Base-by-base conservation (phyloP, 108 stramenopile genomes). In the Hondaea fermentalgiana region DNA sequence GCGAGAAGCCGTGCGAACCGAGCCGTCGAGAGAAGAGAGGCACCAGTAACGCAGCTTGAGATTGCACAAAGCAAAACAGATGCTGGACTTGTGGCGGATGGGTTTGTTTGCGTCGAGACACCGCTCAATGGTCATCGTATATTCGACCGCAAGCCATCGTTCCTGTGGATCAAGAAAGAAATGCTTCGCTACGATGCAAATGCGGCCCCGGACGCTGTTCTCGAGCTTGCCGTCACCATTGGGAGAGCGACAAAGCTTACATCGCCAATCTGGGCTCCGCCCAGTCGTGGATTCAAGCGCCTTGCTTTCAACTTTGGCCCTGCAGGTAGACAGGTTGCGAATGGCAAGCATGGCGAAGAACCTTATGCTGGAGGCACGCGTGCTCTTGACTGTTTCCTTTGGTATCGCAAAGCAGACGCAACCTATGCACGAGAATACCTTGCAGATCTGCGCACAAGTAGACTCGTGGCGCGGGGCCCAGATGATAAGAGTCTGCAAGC, bases 371-470 rank as follows among this genome's bases (percentile, higher is more conserved):
- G 5, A 8, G 25, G 64, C 25, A 17, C 42, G 42, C 42, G 64
- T 28, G 42, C 17, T 17, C 76, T 6, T 83, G 76, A 47, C 76
- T 47, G n/a, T 2, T 83, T 83, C 28, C n/a, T 83, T 3, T 83
- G 76, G 76, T 83, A 83, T 23, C 76, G 76, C 45, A 83, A 83
- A 35, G 49, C 45, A 53, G 76, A 83, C 76, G 10, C n/a, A 12
- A 83, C 76, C 6, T 83, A 83, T 45, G n/a, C 76, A 28, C 76
- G 76, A 6, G 76, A 83, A 53, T 53, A 83, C n/a, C 51, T 83
- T 2, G 45, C 51, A 55, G 6, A 53, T 28, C 3, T 47, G 12
- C 49, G 49, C n/a, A 47, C 19, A 47, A 83, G n/a, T 12, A 53
- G 49, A 23, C 45, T 53, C 51, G 51, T 25, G 6, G 0, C 19